A percentile compares a stretch with the other conserved stretches of the same genome.
Evolutionary conservation across 148 eudicot species (phyloP).

Genomic region (Dysphania ambrosioides): DNA sequence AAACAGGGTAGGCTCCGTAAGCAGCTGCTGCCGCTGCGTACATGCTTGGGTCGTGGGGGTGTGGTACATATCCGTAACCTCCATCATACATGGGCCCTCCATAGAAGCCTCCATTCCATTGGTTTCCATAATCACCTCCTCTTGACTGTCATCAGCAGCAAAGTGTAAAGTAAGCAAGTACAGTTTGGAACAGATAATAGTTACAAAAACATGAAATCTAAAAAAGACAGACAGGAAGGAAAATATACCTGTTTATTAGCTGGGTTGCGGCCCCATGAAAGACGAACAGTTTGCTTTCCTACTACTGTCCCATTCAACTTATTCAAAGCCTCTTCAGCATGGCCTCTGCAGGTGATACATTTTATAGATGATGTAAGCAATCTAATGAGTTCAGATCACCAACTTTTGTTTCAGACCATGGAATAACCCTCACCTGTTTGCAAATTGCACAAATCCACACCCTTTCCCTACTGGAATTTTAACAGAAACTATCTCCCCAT

Average conservation of each 20-base stretch:
- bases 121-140: conserved; percentile 62
- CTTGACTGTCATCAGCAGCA: conserved; percentile 47
- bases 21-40: conserved; percentile 75
- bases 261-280: conserved; percentile 97
- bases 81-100: conserved; percentile 77
- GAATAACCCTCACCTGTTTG: conserved; percentile 52
- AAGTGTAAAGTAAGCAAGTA: background rate
- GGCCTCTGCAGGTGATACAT: conserved; percentile 41
- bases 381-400: background rate
- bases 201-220: background rate
- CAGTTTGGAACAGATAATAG: background rate
- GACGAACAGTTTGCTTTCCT: conserved; percentile 93
- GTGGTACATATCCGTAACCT: conserved; percentile 73
- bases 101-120: conserved; percentile 78
- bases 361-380: background rate
- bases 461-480: conserved; percentile 94
- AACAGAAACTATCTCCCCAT: conserved; percentile 90
- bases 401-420: background rate
- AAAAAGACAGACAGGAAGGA: background rate
- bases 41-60: conserved; percentile 83
- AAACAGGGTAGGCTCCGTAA: conserved; percentile 73
- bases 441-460: conserved; percentile 96
- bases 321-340: conserved; percentile 89
- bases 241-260: conserved; percentile 74
- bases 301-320: conserved; percentile 83